A percentile compares a stretch with the other conserved stretches of the same genome.
phyloP scores from a whole-genome alignment of 768 basidiomycete species.

The Chalciporus pseudorubinellus region DNA sequence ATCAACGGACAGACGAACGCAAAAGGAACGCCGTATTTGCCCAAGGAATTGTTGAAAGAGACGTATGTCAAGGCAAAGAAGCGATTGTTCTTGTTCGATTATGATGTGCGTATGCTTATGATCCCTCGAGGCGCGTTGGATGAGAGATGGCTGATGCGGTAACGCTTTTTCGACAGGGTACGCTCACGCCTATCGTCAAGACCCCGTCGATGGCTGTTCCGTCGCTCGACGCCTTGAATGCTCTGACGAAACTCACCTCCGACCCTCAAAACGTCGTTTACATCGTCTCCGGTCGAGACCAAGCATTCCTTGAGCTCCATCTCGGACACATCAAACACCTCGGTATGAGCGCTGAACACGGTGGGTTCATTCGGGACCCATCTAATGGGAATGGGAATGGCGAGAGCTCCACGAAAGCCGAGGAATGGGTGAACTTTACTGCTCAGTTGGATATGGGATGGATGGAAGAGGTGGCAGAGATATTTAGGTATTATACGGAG shows the following conservation, averaged over 20 bases:
- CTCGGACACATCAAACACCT: slow-evolving; percentile 79
- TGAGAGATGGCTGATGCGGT: slow-evolving; percentile 1
- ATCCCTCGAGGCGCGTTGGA: neutral
- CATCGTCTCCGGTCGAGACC: slow-evolving; percentile 96
- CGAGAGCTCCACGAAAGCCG: neutral
- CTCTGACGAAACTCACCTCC: slow-evolving; percentile 64
- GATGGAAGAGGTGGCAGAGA: slow-evolving; percentile 94
- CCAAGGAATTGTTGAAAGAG: slow-evolving; percentile 53
- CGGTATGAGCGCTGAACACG: slow-evolving; percentile 96
- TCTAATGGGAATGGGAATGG: slow-evolving; percentile 32
- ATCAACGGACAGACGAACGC: slow-evolving; percentile 77
- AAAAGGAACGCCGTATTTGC: slow-evolving; percentile 81
- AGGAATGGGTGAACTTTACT: slow-evolving; percentile 86
- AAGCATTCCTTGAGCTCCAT: slow-evolving; percentile 87
- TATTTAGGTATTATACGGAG: slow-evolving; percentile 96
- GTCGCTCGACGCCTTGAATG: slow-evolving; percentile 66
- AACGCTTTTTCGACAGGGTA: slow-evolving; percentile 56
- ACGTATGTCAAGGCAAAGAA: slow-evolving; percentile 72
- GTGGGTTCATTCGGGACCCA: slow-evolving; percentile 82
- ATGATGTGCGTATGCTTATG: slow-evolving; percentile 63
- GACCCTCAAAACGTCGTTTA: slow-evolving; percentile 93
- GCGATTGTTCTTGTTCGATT: slow-evolving; percentile 91
- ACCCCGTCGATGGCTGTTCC: slow-evolving; percentile 86
- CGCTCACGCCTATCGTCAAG: slow-evolving; percentile 96
- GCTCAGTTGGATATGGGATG: slow-evolving; percentile 92